Base-by-base conservation (phyloP, 2,329 filamentous ascomycete species). In the Macroventuria anomochaeta region DNA sequence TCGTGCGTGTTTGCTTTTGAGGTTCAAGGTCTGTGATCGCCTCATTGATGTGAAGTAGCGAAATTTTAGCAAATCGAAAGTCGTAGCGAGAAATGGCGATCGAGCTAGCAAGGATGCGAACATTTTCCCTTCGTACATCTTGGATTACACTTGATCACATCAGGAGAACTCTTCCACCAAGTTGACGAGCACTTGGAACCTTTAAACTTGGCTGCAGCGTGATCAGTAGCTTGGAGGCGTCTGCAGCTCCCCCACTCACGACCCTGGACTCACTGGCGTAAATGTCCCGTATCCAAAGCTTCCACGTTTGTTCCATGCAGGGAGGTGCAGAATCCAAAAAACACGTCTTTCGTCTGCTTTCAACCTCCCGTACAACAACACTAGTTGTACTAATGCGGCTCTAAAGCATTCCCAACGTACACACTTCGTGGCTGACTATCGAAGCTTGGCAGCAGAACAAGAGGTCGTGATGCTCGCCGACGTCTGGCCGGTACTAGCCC, bases 241-340 rank as follows among this genome's bases (percentile, higher is more conserved):
- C n/a, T 33, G 33, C 39, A 31, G 38, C 25, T 39, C 25, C 38
- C 34, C 44, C 25, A 29, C 37, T 32, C 17, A 5, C 13, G 25
- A 40, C 26, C 44, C 39, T 33, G 20, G 32, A 3, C 23, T 23
- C 23, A 11, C 34, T n/a, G 13, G 26, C 6, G 23, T 31, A 18
- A 7, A 20, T 12, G n/a, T 8, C 20, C 26, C 44, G 17, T 15
- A 13, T 25, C 4, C 17, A 43, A 29, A 29, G 39, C 33, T 54
- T 54, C 51, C 26, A 49, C 39, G 44, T 40, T 23, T 15, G 12
- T 54, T 54, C 51, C 39, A 40, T 54, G 44, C 43, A 54, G 44
- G 44, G 11, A 39, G 39, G 4, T 34, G 44, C 51, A 46, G 17
- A 40, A 40, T 40, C 13, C 34, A 40, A 54, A 40, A 54, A 44